Percentiles rank a stretch among this genome's conserved stretches.
Evolutionary conservation across 2,329 filamentous ascomycete species (phyloP).

Genomic region (Curvularia lunata): DNA sequence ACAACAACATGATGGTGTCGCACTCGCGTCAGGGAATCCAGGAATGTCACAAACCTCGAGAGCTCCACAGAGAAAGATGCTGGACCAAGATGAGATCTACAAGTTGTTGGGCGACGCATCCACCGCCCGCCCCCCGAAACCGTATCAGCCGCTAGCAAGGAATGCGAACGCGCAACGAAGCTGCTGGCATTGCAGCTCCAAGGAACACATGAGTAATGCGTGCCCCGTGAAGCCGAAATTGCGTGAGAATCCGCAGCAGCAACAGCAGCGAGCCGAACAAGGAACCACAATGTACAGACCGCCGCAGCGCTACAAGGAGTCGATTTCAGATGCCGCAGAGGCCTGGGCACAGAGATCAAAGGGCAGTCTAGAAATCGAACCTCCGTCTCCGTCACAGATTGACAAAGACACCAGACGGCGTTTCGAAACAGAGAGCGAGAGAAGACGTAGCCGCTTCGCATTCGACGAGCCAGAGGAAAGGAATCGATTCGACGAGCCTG

Average conservation of each 20-base stretch:
- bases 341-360: constrained; percentile 33
- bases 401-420: constrained; percentile 30
- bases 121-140: constrained; percentile 14
- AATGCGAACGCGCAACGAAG: constrained; percentile 30
- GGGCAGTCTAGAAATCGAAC: constrained; percentile 22
- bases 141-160: constrained; percentile 34
- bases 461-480: constrained; percentile 29
- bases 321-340: constrained; percentile 37
- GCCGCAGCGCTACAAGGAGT: constrained; percentile 21
- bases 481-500: constrained; percentile 43
- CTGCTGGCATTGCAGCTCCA: constrained; percentile 41
- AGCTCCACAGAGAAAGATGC: constrained; percentile 22
- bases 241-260: constrained; percentile 22
- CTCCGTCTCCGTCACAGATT: constrained; percentile 14
- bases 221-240: constrained; percentile 38
- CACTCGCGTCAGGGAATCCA: constrained; percentile 6
- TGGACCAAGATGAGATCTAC: constrained; percentile 40
- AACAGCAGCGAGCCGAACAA: constrained; percentile 14
- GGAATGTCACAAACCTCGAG: constrained; percentile 8
- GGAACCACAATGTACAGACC: constrained; percentile 16
- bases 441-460: constrained; percentile 36
- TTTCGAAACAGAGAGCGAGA: constrained; percentile 25
- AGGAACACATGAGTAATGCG: constrained; percentile 30
- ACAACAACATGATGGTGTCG: constrained; percentile 13
- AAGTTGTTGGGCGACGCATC: constrained; percentile 30